Percentiles rank a stretch among this genome's conserved stretches.
Evolutionary conservation across 495 filamentous ascomycete species (phyloP).

Genomic region (Penicillium argentinense): DNA sequence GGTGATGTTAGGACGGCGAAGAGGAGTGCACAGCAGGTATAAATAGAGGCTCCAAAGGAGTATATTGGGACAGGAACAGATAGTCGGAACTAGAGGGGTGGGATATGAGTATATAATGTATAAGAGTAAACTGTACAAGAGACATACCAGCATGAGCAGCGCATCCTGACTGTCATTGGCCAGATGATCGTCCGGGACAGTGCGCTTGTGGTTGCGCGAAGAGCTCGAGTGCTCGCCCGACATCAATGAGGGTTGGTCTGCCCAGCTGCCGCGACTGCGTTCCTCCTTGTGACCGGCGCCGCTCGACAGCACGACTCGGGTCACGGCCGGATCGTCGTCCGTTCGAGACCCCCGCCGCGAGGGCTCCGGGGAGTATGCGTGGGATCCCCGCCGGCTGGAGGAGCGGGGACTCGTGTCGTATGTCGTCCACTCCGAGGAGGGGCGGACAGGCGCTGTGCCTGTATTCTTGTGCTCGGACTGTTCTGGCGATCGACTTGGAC

Average conservation of each 20-base stretch:
- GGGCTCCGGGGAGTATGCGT: conserved; percentile 16
- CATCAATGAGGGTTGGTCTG: conserved; percentile 44
- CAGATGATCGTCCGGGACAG: conserved; percentile 21
- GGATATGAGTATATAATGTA: too few species aligned
- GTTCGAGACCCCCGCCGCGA: conserved; percentile 14
- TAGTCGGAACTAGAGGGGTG: conserved; percentile 42
- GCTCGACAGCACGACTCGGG: conserved; percentile 28
- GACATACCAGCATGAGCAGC: conserved; percentile 40
- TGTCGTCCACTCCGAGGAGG: conserved; percentile 12
- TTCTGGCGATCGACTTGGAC: conserved; percentile 23
- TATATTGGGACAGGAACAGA: conserved; percentile 49
- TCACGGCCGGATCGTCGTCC: conserved; percentile 26
- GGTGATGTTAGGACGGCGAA: conserved; percentile 44
- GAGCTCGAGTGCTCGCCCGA: conserved; percentile 33
- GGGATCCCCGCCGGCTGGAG: conserved; percentile 17
- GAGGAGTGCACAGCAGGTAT: conserved; percentile 44
- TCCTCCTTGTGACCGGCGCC: conserved; percentile 35
- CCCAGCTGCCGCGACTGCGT: conserved; percentile 34
- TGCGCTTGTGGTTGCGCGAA: conserved; percentile 33
- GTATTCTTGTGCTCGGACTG: conserved; percentile 12
- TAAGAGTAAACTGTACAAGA: too few species aligned
- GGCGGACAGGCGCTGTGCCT: conserved; percentile 7
- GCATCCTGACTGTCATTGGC: conserved; percentile 36
- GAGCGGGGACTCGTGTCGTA: conserved; percentile 19
- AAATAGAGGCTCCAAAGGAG: conserved; percentile 40